Percentiles rank a stretch among this genome's conserved stretches.
Evolutionary conservation across 164 flowering plant genomes (phyloP).

Genomic region (Berberis vulgaris): DNA sequence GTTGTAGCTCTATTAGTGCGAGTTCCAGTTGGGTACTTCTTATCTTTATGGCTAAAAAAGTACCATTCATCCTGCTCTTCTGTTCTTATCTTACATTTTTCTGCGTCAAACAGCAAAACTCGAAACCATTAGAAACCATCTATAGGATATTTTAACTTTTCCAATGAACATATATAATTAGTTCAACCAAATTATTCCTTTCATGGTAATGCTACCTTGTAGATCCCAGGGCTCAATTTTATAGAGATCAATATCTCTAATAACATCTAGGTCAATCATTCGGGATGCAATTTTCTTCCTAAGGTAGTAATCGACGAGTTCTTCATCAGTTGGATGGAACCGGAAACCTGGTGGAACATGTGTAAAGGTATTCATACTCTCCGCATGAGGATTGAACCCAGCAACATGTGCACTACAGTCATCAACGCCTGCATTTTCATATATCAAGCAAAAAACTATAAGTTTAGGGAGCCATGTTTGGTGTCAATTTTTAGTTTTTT

Average conservation of each 20-base stretch:
- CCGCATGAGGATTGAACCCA: constrained; percentile 16
- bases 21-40: constrained; percentile 97
- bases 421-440: too few relatives aligned
- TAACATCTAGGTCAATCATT: constrained; percentile 78
- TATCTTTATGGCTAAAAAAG: constrained; percentile 95
- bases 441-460: too few relatives aligned
- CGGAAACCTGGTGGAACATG: constrained; percentile 95
- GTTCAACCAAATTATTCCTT: neutral
- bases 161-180: neutral
- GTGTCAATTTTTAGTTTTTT: too few relatives aligned
- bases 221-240: constrained; percentile 99
- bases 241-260: constrained; percentile 88
- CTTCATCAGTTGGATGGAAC: constrained; percentile 96
- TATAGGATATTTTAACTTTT: neutral
- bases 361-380: constrained; percentile 65
- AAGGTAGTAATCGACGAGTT: constrained; percentile 90
- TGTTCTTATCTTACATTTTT: constrained; percentile 66
- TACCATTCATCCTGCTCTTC: constrained; percentile 92
- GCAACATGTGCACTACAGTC: constrained; percentile 10
- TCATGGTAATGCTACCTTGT: constrained; percentile 44
- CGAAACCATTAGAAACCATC: neutral
- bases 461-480: too few relatives aligned
- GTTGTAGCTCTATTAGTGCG: constrained; percentile 93
- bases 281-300: constrained; percentile 72
- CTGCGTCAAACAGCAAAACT: constrained; percentile 23